Percentiles rank a stretch among this genome's conserved stretches.
These are phyloP conservation scores for Candida khao-thaluensis DNA, from an alignment of 805 yeast species.

Conservation along the genomic window DNA sequence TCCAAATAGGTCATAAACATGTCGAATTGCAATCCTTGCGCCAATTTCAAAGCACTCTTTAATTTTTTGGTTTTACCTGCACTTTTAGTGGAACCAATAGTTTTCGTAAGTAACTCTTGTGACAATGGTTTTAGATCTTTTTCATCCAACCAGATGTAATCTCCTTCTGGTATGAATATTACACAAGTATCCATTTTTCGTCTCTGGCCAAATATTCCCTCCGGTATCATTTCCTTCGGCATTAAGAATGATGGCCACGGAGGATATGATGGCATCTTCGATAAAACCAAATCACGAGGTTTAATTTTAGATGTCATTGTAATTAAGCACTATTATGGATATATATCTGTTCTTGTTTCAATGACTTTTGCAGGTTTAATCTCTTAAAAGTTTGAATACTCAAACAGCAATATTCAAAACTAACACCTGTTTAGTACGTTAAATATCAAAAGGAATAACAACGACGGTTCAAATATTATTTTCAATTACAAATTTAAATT, in stretches of 20 bases:
- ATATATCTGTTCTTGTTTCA: too few species aligned
- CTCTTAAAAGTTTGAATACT: too few species aligned
- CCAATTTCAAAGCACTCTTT: slow-evolving; percentile 26
- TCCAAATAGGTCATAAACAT: slow-evolving; percentile 33
- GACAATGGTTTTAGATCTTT: slow-evolving; percentile 34
- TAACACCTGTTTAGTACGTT: slow-evolving; percentile 1
- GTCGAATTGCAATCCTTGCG: slow-evolving; percentile 37
- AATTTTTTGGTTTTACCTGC: slow-evolving; percentile 16
- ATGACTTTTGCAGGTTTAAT: too few species aligned
- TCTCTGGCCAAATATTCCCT: slow-evolving; percentile 33
- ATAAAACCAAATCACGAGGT: slow-evolving; percentile 42
- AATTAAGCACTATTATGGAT: neutral
- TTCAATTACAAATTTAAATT: neutral
- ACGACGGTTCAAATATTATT: neutral
- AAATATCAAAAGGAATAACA: neutral
- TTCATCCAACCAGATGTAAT: slow-evolving; percentile 44
- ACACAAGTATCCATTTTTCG: slow-evolving; percentile 40
- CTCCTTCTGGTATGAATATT: slow-evolving; percentile 47
- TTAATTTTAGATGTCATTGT: slow-evolving; percentile 10
- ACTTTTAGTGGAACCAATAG: slow-evolving; percentile 21
- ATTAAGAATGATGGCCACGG: slow-evolving; percentile 52
- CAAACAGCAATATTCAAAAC: slow-evolving; percentile 4
- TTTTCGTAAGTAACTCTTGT: slow-evolving; percentile 27
- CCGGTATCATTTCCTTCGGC: slow-evolving; percentile 39
- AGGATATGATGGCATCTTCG: slow-evolving; percentile 45